Base-by-base conservation (phyloP, 805 yeast species). In the Hanseniaspora occidentalis region DNA sequence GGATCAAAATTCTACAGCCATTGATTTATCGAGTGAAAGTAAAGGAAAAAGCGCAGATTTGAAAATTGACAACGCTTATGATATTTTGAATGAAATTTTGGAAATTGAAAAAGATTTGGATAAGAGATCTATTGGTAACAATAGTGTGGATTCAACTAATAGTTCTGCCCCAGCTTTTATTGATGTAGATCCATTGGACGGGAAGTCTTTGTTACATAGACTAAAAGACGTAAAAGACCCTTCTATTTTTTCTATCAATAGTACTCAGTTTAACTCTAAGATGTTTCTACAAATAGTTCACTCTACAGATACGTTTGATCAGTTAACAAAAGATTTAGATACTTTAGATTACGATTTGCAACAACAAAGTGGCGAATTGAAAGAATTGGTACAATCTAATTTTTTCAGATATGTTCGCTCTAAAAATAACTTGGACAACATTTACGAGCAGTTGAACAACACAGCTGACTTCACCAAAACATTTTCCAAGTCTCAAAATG, bases 401-500 rank as follows among this genome's bases (percentile, higher is more conserved):
- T 79, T 75, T 48, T 70, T 73, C 40, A 67, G 70, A 47, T 80
- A 79, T 46, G 83, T 82, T 24, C 71, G 70, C 45, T 68, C 78
- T 21, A 82, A 82, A 50, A 71, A 79, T 19, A 64, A 73, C 3
- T 58, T 82, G 27, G 88, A 81, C 51, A 67, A 68, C 21, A 75
- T 79, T 3, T 70, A 75, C 45, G 62, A 57, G 17, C 77, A 73
- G 46, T 74, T 79, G 48, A 60, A 53, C 2, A 43, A 66, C 23
- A 50, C 52, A n/a, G 52, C 62, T 14, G 68, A 67, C 16, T n/a
- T 16, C 5, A 43, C 54, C 17, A 21, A 46, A 7, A 31, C 37
- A 19, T 22, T 33, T 4, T 25, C 38, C 13, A 41, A 35, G 5
- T 10, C 31, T 13, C 36, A 44, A 13, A 48, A 44, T 25, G 47